Conservation (phyloP, 2,329 filamentous ascomycete genomes). For the Calonectria multiphialidica region DNA sequence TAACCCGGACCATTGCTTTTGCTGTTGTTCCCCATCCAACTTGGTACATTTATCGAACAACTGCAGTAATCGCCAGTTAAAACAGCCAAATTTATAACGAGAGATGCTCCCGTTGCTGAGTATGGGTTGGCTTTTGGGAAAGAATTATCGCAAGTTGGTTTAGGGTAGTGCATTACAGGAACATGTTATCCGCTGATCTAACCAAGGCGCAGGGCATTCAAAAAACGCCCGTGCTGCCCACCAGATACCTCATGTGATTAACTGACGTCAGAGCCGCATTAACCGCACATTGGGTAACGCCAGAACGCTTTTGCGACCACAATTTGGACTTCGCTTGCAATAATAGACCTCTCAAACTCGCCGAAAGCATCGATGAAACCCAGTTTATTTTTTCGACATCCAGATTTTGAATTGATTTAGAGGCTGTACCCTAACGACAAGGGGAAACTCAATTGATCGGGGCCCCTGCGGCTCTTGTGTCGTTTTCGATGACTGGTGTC, state of each 20-base stretch:
- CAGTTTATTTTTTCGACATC: neutral
- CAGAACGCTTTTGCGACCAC: neutral
- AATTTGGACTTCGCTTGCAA: neutral
- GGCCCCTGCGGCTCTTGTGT: neutral
- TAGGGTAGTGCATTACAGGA: neutral
- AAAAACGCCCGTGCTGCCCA: neutral
- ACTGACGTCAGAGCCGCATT: conserved; percentile 1
- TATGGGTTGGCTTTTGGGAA: neutral
- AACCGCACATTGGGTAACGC: neutral
- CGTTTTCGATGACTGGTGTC: neutral
- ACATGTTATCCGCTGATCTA: neutral
- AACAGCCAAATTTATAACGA: neutral
- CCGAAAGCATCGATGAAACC: neutral
- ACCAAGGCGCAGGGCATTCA: neutral
- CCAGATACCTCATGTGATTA: neutral
- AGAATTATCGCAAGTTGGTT: neutral
- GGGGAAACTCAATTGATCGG: neutral
- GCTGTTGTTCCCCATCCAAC: neutral
- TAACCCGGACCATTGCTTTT: neutral
- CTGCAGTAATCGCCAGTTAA: neutral
- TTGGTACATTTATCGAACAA: neutral
- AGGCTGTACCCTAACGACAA: neutral
- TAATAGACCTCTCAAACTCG: too few relatives aligned
- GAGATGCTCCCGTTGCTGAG: neutral
- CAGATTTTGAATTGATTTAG: too few relatives aligned